A percentile compares a stretch with the other conserved stretches of the same genome.
Conservation (phyloP, 352 stramenopile genomes). For the Saprolegnia diclina region DNA sequence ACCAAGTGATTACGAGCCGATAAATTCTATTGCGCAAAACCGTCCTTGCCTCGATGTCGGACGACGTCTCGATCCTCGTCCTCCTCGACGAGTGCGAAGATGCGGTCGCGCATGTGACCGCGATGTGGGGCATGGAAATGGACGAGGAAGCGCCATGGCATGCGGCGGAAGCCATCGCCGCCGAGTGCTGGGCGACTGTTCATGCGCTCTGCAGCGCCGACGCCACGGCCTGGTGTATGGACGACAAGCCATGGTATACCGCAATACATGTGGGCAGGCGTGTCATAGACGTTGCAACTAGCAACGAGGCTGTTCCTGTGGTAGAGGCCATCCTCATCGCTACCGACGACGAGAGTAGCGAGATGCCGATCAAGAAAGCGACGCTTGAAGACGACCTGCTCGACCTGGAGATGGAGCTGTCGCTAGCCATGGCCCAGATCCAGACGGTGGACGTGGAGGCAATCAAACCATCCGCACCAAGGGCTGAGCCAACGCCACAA, state of each 20-base stretch:
- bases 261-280: no score
- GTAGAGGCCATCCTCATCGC: neutral
- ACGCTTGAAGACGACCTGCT: constrained; percentile 2
- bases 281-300: neutral
- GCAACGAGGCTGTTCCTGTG: no score
- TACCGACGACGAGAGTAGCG: neutral
- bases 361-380: neutral
- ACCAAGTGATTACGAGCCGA: no score
- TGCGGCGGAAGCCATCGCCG: neutral
- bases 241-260: neutral
- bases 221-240: neutral
- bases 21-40: no score
- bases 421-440: neutral
- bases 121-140: neutral
- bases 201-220: neutral
- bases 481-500: neutral
- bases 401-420: neutral
- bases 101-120: neutral
- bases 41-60: no score
- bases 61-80: neutral
- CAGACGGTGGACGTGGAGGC: neutral
- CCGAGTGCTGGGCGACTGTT: neutral
- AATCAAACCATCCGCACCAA: neutral
- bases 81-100: constrained; percentile 14
- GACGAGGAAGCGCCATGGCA: neutral